Percentiles rank a stretch among this genome's conserved stretches.
Evolutionary conservation across 805 yeast genomes (phyloP).

Genomic region (Yamadazyma tumulicola): DNA sequence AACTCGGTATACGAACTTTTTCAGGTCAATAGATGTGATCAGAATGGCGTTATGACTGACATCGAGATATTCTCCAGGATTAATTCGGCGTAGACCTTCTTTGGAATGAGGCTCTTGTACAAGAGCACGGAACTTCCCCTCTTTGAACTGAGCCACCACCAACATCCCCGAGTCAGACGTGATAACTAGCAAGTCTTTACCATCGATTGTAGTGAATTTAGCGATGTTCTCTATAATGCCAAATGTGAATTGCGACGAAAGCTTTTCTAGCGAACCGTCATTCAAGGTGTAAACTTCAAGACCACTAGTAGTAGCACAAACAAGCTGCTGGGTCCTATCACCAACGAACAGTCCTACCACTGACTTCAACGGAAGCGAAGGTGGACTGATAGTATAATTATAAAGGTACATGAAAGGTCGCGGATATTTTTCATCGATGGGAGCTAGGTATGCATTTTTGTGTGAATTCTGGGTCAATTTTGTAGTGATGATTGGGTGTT

Average conservation of each 20-base stretch:
- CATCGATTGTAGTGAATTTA: constrained; percentile 46
- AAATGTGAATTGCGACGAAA: constrained; percentile 47
- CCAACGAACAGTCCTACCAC: constrained; percentile 69
- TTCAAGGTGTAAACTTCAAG: constrained; percentile 55
- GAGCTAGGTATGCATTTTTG: constrained; percentile 17
- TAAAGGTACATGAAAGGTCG: constrained; percentile 46
- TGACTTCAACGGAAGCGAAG: constrained; percentile 51
- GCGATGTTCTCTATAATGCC: constrained; percentile 55
- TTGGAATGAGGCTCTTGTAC: constrained; percentile 68
- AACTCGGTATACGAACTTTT: constrained; percentile 67
- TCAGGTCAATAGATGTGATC: constrained; percentile 69
- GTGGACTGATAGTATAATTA: constrained; percentile 64
- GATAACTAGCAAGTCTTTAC: constrained; percentile 56
- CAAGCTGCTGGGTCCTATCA: constrained; percentile 55
- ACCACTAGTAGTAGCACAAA: constrained; percentile 52
- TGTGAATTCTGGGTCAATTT: too few species aligned
- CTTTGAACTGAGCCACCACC: constrained; percentile 45
- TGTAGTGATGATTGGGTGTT: too few species aligned
- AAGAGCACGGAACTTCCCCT: constrained; percentile 43
- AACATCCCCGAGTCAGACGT: constrained; percentile 81
- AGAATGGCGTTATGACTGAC: constrained; percentile 73
- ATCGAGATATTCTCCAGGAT: constrained; percentile 72
- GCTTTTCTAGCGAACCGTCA: constrained; percentile 49
- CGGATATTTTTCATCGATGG: constrained; percentile 9
- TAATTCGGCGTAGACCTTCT: constrained; percentile 67